phyloP scores from a whole-genome alignment of 129 eudicot species.

The Scalesia atractyloides region DNA sequence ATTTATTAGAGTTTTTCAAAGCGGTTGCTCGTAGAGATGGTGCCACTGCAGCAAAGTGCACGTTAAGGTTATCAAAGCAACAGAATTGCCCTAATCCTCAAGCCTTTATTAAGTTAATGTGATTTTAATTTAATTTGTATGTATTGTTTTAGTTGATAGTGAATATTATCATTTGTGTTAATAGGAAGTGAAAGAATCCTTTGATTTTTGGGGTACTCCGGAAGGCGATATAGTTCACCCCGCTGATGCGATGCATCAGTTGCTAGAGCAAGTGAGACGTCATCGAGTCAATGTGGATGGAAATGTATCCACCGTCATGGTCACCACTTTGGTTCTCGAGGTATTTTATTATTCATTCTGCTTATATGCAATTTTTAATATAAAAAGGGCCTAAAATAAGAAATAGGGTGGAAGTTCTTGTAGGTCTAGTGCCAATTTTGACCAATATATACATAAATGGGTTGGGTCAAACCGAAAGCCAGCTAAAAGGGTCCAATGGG shows the following conservation, averaged over 20 bases:
- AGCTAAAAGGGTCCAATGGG: too few species aligned
- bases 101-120: conserved; percentile 64
- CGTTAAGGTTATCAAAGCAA: conserved; percentile 73
- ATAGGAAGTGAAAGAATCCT: conserved; percentile 87
- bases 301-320: conserved; percentile 88
- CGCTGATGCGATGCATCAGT: conserved; percentile 82
- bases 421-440: background rate
- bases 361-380: background rate
- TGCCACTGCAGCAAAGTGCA: conserved; percentile 71
- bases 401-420: background rate
- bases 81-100: conserved; percentile 86
- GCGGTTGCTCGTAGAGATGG: conserved; percentile 95
- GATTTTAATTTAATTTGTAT: background rate
- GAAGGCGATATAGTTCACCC: conserved; percentile 96
- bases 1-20: conserved; percentile 74
- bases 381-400: background rate
- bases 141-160: background rate
- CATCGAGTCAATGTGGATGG: conserved; percentile 85
- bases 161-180: conserved; percentile 2
- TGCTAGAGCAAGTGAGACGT: conserved; percentile 82
- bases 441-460: background rate
- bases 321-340: conserved; percentile 88
- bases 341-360: conserved; percentile 35
- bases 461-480: too few species aligned
- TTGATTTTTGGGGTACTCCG: conserved; percentile 94